Base-by-base conservation (phyloP, 768 basidiomycete species). In the Cyathus striatus region DNA sequence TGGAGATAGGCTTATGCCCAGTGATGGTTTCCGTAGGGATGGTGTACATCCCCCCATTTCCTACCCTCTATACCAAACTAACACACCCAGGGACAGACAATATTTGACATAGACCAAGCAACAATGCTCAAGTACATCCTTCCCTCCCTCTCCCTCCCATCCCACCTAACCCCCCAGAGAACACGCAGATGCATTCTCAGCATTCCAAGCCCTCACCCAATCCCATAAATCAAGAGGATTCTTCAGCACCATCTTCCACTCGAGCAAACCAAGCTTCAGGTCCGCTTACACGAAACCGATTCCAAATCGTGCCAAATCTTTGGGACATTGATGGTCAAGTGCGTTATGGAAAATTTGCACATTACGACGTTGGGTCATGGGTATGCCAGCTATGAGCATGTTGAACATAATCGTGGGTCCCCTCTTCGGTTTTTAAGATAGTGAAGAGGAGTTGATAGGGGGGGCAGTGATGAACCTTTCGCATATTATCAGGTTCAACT, bases 311-410 rank as follows among this genome's bases (percentile, higher is more conserved):
- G 95, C 62, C 68, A 95, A 45, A 78, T 97, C 5, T 90, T 80
- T 53, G 95, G 95, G 2, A 81, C 83, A 16, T 70, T 95, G 10
- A 60, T 67, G 9, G 88, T 92, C 5, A 96, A 93, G 65, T 87
- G 89, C 49, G 92, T 96, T 0, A 96, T 90, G 22, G 90, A 86
- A 4, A 99, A 99, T 57, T 61, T 99, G 41, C 95, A 99, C 55
- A 76, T 99, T 33, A 99, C 95, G 2, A 91, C 91, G 0, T 72
- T 94, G 6, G 95, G 95, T 0, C 95, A 99, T 61, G 95, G 95
- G 18, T 99, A 99, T 56, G 73, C 85, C 35, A 91, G 88, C 50
- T 72, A 74, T 46, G 76, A 89, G 44, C 94, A 98, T 60, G 87
- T 93, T 5, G 86, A 90, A 50, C 95, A 99, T 55, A 76, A 61